Percentiles rank a stretch among this genome's conserved stretches.
These are phyloP conservation scores for Yarrowia porcina DNA, from an alignment of 805 yeast genomes.

Conservation along the genomic window DNA sequence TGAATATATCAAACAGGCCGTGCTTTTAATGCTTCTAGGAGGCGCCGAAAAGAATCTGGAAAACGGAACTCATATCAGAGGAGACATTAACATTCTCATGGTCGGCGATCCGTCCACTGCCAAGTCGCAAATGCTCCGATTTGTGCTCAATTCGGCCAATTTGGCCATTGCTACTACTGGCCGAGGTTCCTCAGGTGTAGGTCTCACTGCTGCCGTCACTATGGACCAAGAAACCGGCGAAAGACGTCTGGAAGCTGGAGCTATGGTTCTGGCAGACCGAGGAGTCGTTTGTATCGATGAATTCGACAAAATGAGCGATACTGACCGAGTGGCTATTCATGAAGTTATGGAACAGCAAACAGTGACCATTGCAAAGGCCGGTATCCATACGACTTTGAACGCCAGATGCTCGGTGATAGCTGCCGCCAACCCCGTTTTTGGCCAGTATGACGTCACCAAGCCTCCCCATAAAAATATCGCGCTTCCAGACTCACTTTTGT, in stretches of 20 bases:
- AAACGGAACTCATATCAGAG: slow-evolving; percentile 95
- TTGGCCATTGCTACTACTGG: slow-evolving; percentile 98
- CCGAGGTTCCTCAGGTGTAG: slow-evolving; percentile 98
- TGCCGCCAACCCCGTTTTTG: slow-evolving; percentile 96
- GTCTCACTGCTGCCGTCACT: slow-evolving; percentile 98
- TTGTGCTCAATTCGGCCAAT: slow-evolving; percentile 91
- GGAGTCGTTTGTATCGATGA: slow-evolving; percentile 99
- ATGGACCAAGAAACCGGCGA: slow-evolving; percentile 99
- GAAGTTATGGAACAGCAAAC: slow-evolving; percentile 99
- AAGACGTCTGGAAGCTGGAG: slow-evolving; percentile 98
- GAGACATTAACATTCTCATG: slow-evolving; percentile 93
- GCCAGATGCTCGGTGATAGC: slow-evolving; percentile 97
- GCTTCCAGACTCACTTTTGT: slow-evolving; percentile 88
- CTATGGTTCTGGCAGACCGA: slow-evolving; percentile 91
- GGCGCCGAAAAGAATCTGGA: slow-evolving; percentile 92
- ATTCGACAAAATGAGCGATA: slow-evolving; percentile 97
- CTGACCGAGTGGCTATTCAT: slow-evolving; percentile 95
- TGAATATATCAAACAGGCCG: slow-evolving; percentile 86
- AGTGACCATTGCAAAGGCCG: slow-evolving; percentile 94
- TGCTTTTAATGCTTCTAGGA: slow-evolving; percentile 83
- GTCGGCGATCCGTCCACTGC: slow-evolving; percentile 99
- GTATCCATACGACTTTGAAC: slow-evolving; percentile 91
- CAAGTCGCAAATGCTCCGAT: slow-evolving; percentile 90
- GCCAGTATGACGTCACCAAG: slow-evolving; percentile 92
- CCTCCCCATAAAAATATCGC: slow-evolving; percentile 97